Evolutionary conservation across 2,329 filamentous ascomycete genomes (phyloP).

Genomic region (Phialocephala sp.): DNA sequence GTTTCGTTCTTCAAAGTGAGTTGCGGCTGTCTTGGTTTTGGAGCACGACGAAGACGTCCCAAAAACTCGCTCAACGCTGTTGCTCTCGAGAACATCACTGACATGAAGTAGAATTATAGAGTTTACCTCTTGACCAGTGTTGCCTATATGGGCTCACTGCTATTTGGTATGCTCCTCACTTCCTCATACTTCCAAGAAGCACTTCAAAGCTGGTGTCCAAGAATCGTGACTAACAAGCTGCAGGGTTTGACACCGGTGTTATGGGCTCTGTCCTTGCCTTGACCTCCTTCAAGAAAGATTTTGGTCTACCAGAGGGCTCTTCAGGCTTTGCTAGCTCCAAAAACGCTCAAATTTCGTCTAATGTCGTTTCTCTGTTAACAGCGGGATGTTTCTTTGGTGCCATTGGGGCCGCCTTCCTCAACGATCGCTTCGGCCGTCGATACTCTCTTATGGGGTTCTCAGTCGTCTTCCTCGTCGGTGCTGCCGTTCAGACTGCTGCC

Average conservation of each 20-base stretch:
- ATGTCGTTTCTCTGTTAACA: slow-evolving; percentile 56
- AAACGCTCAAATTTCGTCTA: slow-evolving; percentile 33
- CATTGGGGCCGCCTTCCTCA: slow-evolving; percentile 53
- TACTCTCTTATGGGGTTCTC: slow-evolving; percentile 49
- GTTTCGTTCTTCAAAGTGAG: slow-evolving; percentile 6
- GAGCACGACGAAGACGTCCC: neutral
- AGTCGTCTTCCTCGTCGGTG: slow-evolving; percentile 45
- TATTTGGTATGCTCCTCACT: slow-evolving; percentile 30
- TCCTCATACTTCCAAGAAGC: neutral
- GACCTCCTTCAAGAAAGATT: slow-evolving; percentile 22
- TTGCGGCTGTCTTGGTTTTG: neutral
- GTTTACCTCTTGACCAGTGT: slow-evolving; percentile 33
- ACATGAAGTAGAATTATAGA: slow-evolving; percentile 25
- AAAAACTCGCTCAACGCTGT: neutral
- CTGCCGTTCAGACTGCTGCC: slow-evolving; percentile 29
- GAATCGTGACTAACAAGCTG: neutral
- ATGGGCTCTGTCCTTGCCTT: slow-evolving; percentile 35
- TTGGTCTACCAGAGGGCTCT: slow-evolving; percentile 21
- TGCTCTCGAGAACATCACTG: neutral
- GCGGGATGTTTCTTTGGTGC: slow-evolving; percentile 58
- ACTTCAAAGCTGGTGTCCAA: too few species aligned
- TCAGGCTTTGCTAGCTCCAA: slow-evolving; percentile 11
- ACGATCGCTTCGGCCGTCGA: slow-evolving; percentile 49
- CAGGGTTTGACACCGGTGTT: slow-evolving; percentile 36
- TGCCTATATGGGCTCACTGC: slow-evolving; percentile 35